phyloP scores from a whole-genome alignment of 2,329 filamentous ascomycete species.

The Nemania sp. region DNA sequence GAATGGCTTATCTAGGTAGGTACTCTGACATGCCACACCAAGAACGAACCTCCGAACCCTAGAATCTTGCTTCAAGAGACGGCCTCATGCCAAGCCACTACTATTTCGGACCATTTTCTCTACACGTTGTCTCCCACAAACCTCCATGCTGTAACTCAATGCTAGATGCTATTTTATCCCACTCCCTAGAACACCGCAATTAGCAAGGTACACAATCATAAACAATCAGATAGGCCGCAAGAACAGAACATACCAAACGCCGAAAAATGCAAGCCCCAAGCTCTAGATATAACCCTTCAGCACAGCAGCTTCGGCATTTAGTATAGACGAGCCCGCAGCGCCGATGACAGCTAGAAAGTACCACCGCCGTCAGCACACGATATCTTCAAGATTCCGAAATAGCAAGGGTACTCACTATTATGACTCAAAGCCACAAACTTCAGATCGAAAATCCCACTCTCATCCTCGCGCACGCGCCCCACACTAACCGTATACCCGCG shows the following conservation, averaged over 20 bases:
- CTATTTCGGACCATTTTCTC: too few relatives aligned
- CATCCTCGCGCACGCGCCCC: constrained; percentile 82
- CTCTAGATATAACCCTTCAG: constrained; percentile 79
- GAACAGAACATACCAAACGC: constrained; percentile 18
- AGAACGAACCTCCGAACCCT: too few relatives aligned
- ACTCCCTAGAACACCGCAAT: too few relatives aligned
- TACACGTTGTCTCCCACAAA: too few relatives aligned
- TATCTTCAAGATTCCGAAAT: background rate
- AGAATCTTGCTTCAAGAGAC: too few relatives aligned
- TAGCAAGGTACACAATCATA: too few relatives aligned
- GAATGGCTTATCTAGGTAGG: too few relatives aligned
- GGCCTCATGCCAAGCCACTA: too few relatives aligned
- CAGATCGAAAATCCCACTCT: constrained; percentile 87
- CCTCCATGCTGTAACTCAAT: too few relatives aligned
- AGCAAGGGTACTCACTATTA: constrained; percentile 54
- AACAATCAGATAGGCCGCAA: too few relatives aligned
- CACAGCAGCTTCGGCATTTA: constrained; percentile 91
- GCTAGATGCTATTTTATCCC: too few relatives aligned
- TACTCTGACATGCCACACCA: too few relatives aligned
- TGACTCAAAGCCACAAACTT: constrained; percentile 95
- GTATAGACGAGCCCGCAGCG: constrained; percentile 91
- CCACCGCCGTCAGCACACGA: constrained; percentile 24
- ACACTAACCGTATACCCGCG: constrained; percentile 90
- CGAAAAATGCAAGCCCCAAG: constrained; percentile 5
- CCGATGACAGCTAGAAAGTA: constrained; percentile 75